Base-by-base conservation (phyloP, 345 rosid genomes). In the Trapa bicornis region DNA sequence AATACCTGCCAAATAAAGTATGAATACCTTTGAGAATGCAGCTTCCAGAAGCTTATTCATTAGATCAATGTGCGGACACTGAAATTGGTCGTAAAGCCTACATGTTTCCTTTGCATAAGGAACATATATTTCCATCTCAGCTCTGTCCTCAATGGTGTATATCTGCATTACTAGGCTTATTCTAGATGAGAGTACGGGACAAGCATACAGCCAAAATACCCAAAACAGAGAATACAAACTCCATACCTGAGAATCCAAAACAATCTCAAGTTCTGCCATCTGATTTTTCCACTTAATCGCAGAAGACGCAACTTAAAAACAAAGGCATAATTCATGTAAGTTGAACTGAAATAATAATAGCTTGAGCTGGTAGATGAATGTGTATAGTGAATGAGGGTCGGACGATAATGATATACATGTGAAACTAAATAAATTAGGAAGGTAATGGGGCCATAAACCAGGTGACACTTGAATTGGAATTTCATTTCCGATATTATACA, bases 171-270 rank as follows among this genome's bases (percentile, higher is more conserved):
- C 37, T 68, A 73, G 9, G 48, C 43, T 36, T 60, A 12, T 11
- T 37, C 37, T 29, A 63, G 65, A 41, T 37, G 22, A 63, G 17
- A 41, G 43, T 41, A 41, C 7, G 43, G 43, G 7, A 8, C 43
- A 41, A 41, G 43, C 43, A 41, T 15, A 63, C 37, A 35, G 8
- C 65, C 45, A 63, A 17, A 14, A 37, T 41, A 13, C n/a, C 29
- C 13, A 63, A 41, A 14, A 36, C 5, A 15, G 10, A 33, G 36
- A 45, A 7, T 47, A 52, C 37, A 48, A 13, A 53, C 17, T 38
- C 37, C 35, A 68, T 67, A 92, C 96, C 86, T 80, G 82, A 39
- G 94, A 84, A 75, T 87, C 94, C 90, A 88, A 74, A 70, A 86
- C 78, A 76, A 74, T 85, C 77, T 93, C 97, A 36, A 93, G 86